Percentiles rank a stretch among this genome's conserved stretches.
Evolutionary conservation across 2,329 filamentous ascomycete genomes (phyloP).

Genomic region (Fusarium torulosum): DNA sequence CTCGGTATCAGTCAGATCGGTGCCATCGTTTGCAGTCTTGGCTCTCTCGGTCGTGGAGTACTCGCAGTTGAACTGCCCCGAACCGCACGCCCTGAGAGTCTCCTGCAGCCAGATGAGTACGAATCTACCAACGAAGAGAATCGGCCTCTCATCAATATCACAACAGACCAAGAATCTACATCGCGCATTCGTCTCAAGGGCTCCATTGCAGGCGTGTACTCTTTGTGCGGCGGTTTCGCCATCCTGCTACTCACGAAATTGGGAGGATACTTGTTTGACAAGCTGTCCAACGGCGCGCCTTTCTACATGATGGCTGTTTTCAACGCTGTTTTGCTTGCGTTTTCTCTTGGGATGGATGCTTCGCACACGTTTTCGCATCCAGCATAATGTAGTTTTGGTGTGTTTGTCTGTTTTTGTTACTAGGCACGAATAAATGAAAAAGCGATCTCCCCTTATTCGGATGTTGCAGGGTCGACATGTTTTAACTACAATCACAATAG

Average conservation of each 20-base stretch:
- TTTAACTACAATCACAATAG: not conserved
- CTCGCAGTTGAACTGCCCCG: slow-evolving; percentile 63
- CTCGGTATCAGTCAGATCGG: slow-evolving; percentile 96
- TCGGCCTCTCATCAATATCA: slow-evolving; percentile 54
- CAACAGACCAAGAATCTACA: slow-evolving; percentile 51
- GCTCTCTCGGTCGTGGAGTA: slow-evolving; percentile 84
- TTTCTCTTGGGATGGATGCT: slow-evolving; percentile 65
- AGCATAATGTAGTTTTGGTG: slow-evolving; percentile 9
- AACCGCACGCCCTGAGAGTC: slow-evolving; percentile 40
- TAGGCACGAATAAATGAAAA: slow-evolving; percentile 40
- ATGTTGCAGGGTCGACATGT: not conserved
- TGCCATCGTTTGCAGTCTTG: slow-evolving; percentile 95
- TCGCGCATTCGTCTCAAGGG: slow-evolving; percentile 80
- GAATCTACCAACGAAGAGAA: slow-evolving; percentile 58
- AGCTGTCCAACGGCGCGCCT: slow-evolving; percentile 77
- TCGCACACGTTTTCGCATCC: slow-evolving; percentile 54
- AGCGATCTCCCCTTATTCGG: slow-evolving; percentile 10
- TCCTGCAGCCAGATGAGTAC: slow-evolving; percentile 53
- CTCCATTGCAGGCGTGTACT: slow-evolving; percentile 94
- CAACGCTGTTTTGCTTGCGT: slow-evolving; percentile 78
- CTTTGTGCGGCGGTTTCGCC: slow-evolving; percentile 87
- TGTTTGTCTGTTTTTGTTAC: slow-evolving; percentile 4
- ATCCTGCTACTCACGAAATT: slow-evolving; percentile 93
- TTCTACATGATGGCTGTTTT: slow-evolving; percentile 96
- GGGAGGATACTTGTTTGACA: slow-evolving; percentile 88